Base-by-base conservation (phyloP, 345 rosid species). In the Salix viminalis region DNA sequence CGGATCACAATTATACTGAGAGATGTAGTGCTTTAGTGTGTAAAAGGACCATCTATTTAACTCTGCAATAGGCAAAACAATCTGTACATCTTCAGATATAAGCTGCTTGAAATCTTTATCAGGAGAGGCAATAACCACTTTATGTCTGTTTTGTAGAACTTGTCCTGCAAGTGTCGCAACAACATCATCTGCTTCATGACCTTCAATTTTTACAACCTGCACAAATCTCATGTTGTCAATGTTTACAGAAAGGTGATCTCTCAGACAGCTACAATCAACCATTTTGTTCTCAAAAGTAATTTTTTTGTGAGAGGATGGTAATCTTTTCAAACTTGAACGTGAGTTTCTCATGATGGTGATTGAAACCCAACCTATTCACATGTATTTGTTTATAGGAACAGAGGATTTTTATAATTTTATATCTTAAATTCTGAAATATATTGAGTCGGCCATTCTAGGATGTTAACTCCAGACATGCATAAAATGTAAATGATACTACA, bases 31-130 rank as follows among this genome's bases (percentile, higher is more conserved):
- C 86, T 88, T 90, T 70, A 91, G 60, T 15, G 99, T 95, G 79
- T 95, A 93, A 81, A 95, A 95, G 48, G 99, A 91, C 97, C 97
- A 95, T 79, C 97, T 83, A 7, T 83, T 79, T 48, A 95, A 83
- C 77, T 91, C 97, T 21, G 79, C 70, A 84, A 93, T 72, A 72
- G 99, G 99, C 86, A 90, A 84, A 78, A 91, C 97, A 75, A 95
- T 86, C 67, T 93, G 99, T 80, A 95, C 94, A 83, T 95, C 89
- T 73, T 90, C 96, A 77, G 96, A 93, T 62, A 95, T 86, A 83
- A 95, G 81, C 86, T 95, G 99, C 90, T 93, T 95, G 76, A 95
- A 95, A 84, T 93, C 97, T 88, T 95, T 95, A 79, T 95, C 99
- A 4, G 97, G 99, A 65, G 99, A 95, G 76, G 97, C 97, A 84